Percentiles rank a stretch among this genome's conserved stretches.
These are phyloP conservation scores for Sophora flavescens DNA, from an alignment of 306 rosid species.

Conservation along the genomic window DNA sequence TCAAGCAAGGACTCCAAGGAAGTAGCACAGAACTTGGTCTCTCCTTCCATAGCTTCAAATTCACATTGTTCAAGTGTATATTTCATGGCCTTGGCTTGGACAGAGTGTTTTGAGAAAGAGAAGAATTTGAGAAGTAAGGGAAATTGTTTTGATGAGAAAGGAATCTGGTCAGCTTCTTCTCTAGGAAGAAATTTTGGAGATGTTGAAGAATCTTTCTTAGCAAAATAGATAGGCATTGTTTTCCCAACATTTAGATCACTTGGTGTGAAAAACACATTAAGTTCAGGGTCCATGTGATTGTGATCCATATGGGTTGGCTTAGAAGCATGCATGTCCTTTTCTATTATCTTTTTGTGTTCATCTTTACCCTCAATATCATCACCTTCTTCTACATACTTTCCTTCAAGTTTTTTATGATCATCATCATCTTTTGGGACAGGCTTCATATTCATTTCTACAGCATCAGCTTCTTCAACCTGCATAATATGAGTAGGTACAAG, in stretches of 20 bases:
- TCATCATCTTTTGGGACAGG: conserved; percentile 13
- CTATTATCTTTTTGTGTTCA: conserved; percentile 32
- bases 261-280: conserved; percentile 68
- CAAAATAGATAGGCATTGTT: conserved; percentile 64
- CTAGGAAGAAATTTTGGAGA: conserved; percentile 64
- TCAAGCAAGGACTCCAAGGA: conserved; percentile 73
- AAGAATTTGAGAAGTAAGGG: conserved; percentile 61
- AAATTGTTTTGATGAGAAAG: conserved; percentile 63
- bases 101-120: conserved; percentile 59
- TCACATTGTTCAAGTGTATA: conserved; percentile 68
- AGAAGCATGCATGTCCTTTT: conserved; percentile 24
- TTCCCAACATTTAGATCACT: conserved; percentile 63
- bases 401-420: background rate
- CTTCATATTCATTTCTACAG: conserved; percentile 3
- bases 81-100: conserved; percentile 71
- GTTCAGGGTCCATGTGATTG: conserved; percentile 55
- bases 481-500: conserved; percentile 31
- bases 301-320: conserved; percentile 49
- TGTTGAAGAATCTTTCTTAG: conserved; percentile 51
- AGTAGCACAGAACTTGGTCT: conserved; percentile 73
- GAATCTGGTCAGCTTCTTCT: conserved; percentile 71
- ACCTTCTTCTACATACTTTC: conserved; percentile 27
- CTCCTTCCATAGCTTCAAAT: conserved; percentile 61
- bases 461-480: conserved; percentile 35
- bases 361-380: background rate